Evolutionary conservation across 2,329 filamentous ascomycete species (phyloP), one percentile per base, ranked within the genome.

Genomic region (Lasiodiplodia sp.): DNA sequence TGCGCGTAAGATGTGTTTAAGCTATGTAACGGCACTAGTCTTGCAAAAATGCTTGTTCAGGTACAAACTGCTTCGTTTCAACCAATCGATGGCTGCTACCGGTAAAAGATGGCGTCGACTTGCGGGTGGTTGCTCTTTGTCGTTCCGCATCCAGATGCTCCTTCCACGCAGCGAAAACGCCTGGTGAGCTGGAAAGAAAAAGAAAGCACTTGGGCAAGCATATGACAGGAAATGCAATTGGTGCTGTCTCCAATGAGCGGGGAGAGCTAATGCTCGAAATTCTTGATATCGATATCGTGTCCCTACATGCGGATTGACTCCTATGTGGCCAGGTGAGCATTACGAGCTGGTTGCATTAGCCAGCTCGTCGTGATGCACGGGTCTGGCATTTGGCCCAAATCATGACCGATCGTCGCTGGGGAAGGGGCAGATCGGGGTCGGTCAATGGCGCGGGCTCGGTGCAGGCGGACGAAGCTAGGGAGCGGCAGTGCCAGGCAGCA

Each of bases 401-500:
- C 44, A 21, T 47, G 5, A 21, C 4, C 44, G 44, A 47, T 21
- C 44, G 21, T 11, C 18, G 11, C 1, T 47, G n/a, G 18, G 40
- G 44, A 47, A 47, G 44, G 44, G 44, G 44, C 18, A 21, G 44
- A 10, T 21, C 44, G 44, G 44, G n/a, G 44, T 21, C 44, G 44
- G 44, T 21, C 44, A 7, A 47, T 47, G 44, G 44, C 44, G 21
- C 44, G 44, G 44, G 44, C 44, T 21, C 18, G 44, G 18, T 47
- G 44, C 44, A 47, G 6, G n/a, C 11, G 55, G 21, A 23, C 57
- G 34, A 47, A 18, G 11, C n/a, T 16, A 47, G 47, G 38, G 21
- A 21, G 38, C 10, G 23, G 57, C 37, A 21, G 21, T 47, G 38
- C 38, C 23, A 58, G 57, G 57, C 57, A 60, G 38, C 57, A 60